These are phyloP conservation scores for Zygoascus biomembranicola DNA, from an alignment of 805 yeast species.

Conservation along the genomic window DNA sequence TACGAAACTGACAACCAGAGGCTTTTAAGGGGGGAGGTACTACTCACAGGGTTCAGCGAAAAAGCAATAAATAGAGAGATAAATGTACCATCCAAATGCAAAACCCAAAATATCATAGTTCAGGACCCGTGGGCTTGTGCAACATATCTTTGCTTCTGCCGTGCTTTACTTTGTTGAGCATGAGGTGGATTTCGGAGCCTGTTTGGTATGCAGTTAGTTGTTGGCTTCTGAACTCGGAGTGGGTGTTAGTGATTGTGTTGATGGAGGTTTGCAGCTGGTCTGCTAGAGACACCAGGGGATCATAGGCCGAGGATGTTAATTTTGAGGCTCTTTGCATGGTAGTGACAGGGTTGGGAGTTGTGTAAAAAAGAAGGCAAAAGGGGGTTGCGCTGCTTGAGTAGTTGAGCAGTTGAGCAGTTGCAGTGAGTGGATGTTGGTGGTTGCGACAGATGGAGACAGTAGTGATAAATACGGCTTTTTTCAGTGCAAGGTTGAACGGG, in stretches of 20 bases:
- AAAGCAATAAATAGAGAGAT: background rate
- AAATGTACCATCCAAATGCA: background rate
- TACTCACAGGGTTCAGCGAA: background rate
- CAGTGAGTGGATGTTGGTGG: too few species aligned
- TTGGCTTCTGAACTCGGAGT: slow-evolving; percentile 9
- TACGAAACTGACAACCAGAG: too few species aligned
- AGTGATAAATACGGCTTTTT: too few species aligned
- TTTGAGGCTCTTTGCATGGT: background rate
- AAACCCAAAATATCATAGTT: background rate
- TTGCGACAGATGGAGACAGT: too few species aligned
- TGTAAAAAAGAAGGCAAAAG: too few species aligned
- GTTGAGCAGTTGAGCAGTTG: too few species aligned
- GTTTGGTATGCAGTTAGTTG: slow-evolving; percentile 8
- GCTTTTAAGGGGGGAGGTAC: too few species aligned
- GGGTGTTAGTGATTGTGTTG: slow-evolving; percentile 1
- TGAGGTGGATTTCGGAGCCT: slow-evolving; percentile 8
- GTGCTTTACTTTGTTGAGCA: slow-evolving; percentile 5
- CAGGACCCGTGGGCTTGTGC: background rate
- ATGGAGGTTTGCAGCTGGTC: slow-evolving; percentile 2
- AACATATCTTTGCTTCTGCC: slow-evolving; percentile 4
- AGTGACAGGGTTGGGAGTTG: background rate
- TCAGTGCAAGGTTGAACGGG: too few species aligned
- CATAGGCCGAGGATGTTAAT: slow-evolving; percentile 2
- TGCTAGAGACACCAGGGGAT: slow-evolving; percentile 1
- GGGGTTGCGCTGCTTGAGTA: too few species aligned